Base-by-base conservation (phyloP, 768 basidiomycete species). In the Tricholoma saponaceum region DNA sequence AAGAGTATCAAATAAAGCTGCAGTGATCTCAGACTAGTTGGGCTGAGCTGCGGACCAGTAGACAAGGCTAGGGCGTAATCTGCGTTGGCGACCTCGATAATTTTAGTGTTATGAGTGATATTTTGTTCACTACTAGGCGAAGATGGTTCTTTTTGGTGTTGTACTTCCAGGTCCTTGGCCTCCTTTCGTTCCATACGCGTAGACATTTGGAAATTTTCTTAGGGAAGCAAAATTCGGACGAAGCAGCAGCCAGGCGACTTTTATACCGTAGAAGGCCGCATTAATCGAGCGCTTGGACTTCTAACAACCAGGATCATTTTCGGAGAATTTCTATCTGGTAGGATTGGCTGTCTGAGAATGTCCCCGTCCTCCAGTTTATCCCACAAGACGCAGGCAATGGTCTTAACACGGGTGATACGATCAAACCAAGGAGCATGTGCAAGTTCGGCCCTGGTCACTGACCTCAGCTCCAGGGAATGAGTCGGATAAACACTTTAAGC, bases 1-100 rank as follows among this genome's bases (percentile, higher is more conserved):
- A 76, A 61, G 35, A 80, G 63, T 30, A 77, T 76, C 4, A 66
- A 57, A 57, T 74, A 79, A 13, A 80, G 70, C 56, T 78, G 73
- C 14, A 80, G 59, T 2, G 79, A 79, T 23, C 69, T 68, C 30
- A 53, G 35, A 58, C 75, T 77, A 9, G 65, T 67, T 3, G 76
- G 71, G 25, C 70, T 76, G 25, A 79, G 69, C 54, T 75, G 75
- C 1, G 77, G 76, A 3, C 76, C 76, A 22, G 72, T 75, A 28
- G 77, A 72, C 30, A 79, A 60, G 18, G 78, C 78, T 50, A 77
- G 62, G 5, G 79, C 78, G 57, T 73, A 74, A 54, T 79, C 76
- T 26, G 74, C 71, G 62, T 80, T 80, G 10, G 52, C 16, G 28
- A 67, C 68, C 52, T 70, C 66, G 22, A 71, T 62, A 23, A 67